phyloP scores from a whole-genome alignment of 768 basidiomycete genomes.

The Boletus insuetus region DNA sequence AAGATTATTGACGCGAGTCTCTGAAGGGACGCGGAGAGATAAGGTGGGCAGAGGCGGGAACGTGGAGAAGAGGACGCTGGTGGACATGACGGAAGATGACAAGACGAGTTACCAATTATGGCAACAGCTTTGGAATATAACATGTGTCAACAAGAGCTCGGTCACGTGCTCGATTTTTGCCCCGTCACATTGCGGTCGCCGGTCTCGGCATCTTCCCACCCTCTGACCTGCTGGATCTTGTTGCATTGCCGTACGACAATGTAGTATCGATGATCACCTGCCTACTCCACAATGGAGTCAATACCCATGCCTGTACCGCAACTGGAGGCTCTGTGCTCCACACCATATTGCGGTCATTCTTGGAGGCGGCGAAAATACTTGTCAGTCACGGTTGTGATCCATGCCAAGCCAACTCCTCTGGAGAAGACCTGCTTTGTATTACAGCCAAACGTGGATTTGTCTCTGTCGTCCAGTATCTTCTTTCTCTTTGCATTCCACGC shows the following conservation, averaged over 20 bases:
- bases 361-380: too few relatives aligned
- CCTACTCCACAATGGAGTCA: too few relatives aligned
- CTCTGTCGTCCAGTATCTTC: not conserved
- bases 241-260: too few relatives aligned
- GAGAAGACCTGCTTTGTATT: too few relatives aligned
- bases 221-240: not conserved
- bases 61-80: constrained; percentile 54
- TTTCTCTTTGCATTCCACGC: not conserved
- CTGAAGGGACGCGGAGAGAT: constrained; percentile 43
- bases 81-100: constrained; percentile 38
- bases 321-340: too few relatives aligned
- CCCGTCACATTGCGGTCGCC: too few relatives aligned
- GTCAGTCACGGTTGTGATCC: too few relatives aligned
- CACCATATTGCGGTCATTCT: too few relatives aligned
- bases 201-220: not conserved
- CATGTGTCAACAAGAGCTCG: constrained; percentile 11
- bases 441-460: too few relatives aligned
- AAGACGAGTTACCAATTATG: constrained; percentile 8
- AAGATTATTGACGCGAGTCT: constrained; percentile 40
- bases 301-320: too few relatives aligned
- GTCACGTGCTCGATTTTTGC: constrained; percentile 1
- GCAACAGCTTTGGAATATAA: constrained; percentile 17
- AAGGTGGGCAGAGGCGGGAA: constrained; percentile 62
- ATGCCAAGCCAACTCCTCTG: too few relatives aligned
- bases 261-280: too few relatives aligned